A percentile compares a stretch with the other conserved stretches of the same genome.
Evolutionary conservation across 768 basidiomycete genomes (phyloP).

Genomic region (Coprinopsis marcescibilis): DNA sequence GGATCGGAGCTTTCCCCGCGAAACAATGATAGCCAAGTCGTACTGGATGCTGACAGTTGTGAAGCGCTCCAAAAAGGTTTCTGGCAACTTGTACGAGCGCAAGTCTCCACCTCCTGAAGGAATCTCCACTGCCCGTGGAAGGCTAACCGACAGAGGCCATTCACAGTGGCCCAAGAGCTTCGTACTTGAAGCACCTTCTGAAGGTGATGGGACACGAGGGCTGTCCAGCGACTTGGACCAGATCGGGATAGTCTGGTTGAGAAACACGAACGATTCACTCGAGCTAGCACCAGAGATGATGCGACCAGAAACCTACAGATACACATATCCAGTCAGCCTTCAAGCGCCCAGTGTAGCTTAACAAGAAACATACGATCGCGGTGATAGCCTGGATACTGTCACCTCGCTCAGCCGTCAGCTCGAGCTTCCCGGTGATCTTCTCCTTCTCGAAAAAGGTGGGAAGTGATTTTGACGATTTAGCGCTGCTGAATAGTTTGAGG

Average conservation of each 20-base stretch:
- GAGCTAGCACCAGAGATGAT: conserved; percentile 43
- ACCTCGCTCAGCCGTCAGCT: conserved; percentile 43
- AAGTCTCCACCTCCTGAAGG: conserved; percentile 31
- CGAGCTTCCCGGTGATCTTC: conserved; percentile 41
- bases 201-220: conserved; percentile 32
- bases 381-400: conserved; percentile 47
- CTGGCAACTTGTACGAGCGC: conserved; percentile 39
- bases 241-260: conserved; percentile 37
- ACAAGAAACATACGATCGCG: conserved; percentile 30
- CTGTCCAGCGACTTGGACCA: conserved; percentile 42
- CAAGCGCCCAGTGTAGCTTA: background rate
- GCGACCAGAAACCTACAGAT: conserved; percentile 40
- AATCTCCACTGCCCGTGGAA: conserved; percentile 37
- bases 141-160: conserved; percentile 44
- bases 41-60: conserved; percentile 46
- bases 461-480: conserved; percentile 44
- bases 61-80: conserved; percentile 48
- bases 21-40: conserved; percentile 40
- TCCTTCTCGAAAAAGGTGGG: conserved; percentile 53
- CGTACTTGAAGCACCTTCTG: conserved; percentile 31
- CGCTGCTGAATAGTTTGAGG: conserved; percentile 44
- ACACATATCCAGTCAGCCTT: background rate
- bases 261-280: conserved; percentile 39
- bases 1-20: conserved; percentile 41
- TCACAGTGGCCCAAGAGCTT: conserved; percentile 42